These are phyloP conservation scores for Dioscorea dumetorum DNA, from an alignment of 106 monocot species.

Conservation along the genomic window DNA sequence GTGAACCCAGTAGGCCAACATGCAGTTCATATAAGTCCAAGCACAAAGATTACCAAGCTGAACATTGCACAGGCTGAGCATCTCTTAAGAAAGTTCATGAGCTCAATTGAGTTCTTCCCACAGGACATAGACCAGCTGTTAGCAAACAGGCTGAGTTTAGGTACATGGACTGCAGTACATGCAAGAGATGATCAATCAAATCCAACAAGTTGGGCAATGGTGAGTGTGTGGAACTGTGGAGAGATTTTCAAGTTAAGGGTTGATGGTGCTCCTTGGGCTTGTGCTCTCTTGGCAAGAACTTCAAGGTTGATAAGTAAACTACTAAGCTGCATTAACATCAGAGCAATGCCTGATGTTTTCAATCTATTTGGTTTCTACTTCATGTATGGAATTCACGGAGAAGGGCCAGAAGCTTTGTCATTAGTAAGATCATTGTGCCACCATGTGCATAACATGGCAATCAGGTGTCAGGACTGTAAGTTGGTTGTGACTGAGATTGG, in stretches of 20 bases:
- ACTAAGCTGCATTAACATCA: slow-evolving; percentile 1
- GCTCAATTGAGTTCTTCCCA: slow-evolving; percentile 24
- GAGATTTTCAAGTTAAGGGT: slow-evolving; percentile 14
- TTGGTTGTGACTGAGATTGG: slow-evolving; percentile 15
- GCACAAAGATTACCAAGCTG: slow-evolving; percentile 5
- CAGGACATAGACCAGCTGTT: slow-evolving; percentile 21
- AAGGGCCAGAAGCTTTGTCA: slow-evolving; percentile 7
- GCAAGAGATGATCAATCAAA: background rate
- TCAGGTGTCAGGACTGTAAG: slow-evolving; percentile 8
- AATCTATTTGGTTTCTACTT: slow-evolving; percentile 17
- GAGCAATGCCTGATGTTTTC: slow-evolving; percentile 15
- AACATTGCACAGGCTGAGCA: slow-evolving; percentile 4
- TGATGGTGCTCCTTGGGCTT: slow-evolving; percentile 1
- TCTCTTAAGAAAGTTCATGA: slow-evolving; percentile 11
- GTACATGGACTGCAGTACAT: slow-evolving; percentile 9
- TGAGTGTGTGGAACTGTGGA: slow-evolving; percentile 24
- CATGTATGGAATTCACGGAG: slow-evolving; percentile 15
- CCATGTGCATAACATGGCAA: slow-evolving; percentile 16
- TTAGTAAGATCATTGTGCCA: slow-evolving; percentile 10
- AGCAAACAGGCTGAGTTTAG: slow-evolving; percentile 14
- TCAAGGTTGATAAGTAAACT: slow-evolving; percentile 7
- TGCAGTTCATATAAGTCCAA: background rate
- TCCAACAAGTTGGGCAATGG: slow-evolving; percentile 17
- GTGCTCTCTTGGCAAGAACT: background rate
- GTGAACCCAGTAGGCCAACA: slow-evolving; percentile 20